Percentiles rank a stretch among this genome's conserved stretches.
Conservation (phyloP, 495 filamentous ascomycete genomes). For the Hyaloscypha variabilis region DNA sequence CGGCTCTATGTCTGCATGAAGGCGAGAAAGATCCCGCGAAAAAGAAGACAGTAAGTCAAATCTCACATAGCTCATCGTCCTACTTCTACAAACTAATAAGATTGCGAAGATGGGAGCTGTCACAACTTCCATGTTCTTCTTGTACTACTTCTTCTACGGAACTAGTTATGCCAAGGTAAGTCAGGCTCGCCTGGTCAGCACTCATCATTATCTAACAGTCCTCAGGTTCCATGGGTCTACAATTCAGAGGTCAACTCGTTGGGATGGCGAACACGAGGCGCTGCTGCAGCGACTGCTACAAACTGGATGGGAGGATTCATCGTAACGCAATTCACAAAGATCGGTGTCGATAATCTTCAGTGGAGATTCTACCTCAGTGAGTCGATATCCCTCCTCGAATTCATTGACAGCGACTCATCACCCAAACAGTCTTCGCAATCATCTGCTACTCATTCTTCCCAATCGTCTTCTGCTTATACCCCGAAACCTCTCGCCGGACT, state of each 20-base stretch:
- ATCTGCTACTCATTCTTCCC: slow-evolving; percentile 37
- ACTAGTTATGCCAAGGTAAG: slow-evolving; percentile 33
- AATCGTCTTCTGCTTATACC: slow-evolving; percentile 39
- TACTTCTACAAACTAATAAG: too few relatives aligned
- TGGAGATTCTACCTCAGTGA: slow-evolving; percentile 39
- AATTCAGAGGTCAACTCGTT: slow-evolving; percentile 45
- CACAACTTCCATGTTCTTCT: slow-evolving; percentile 39
- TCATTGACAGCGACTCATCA: too few relatives aligned
- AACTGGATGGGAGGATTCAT: slow-evolving; percentile 42
- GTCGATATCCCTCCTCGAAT: too few relatives aligned
- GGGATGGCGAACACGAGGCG: slow-evolving; percentile 40
- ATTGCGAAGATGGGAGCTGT: slow-evolving; percentile 6
- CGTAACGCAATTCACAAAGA: slow-evolving; percentile 40
- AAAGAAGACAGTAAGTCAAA: too few relatives aligned
- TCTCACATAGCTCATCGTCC: too few relatives aligned
- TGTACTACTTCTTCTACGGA: slow-evolving; percentile 41
- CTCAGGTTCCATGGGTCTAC: slow-evolving; percentile 43
- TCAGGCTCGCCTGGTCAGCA: too few relatives aligned
- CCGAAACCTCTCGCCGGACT: slow-evolving; percentile 39
- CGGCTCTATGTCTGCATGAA: too few relatives aligned
- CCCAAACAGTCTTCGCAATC: slow-evolving; percentile 31
- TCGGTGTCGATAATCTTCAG: slow-evolving; percentile 38
- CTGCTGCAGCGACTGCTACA: slow-evolving; percentile 40
- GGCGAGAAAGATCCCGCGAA: too few relatives aligned
- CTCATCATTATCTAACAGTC: too few relatives aligned